Conservation (phyloP, 495 filamentous ascomycete species). For the Chaetomium fimeti region DNA sequence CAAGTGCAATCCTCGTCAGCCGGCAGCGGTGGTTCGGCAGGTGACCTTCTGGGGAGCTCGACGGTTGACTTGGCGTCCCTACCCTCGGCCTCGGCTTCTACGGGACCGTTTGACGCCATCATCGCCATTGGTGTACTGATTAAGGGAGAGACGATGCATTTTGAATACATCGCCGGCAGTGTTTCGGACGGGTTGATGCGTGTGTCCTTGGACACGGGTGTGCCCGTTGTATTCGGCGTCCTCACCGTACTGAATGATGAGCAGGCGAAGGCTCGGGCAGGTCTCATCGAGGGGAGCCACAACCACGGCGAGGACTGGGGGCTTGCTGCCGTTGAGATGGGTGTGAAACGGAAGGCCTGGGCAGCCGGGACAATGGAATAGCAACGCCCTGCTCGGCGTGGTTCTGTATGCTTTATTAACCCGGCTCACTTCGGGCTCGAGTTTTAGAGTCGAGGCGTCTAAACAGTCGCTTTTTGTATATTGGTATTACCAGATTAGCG, state of each 20-base stretch:
- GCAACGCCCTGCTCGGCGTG: not conserved
- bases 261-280: constrained; percentile 84
- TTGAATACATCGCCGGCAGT: constrained; percentile 94
- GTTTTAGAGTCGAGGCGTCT: not conserved
- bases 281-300: constrained; percentile 62
- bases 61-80: constrained; percentile 58
- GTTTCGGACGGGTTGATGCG: constrained; percentile 91
- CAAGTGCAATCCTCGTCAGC: constrained; percentile 74
- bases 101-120: constrained; percentile 80
- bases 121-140: constrained; percentile 95
- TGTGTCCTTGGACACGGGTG: constrained; percentile 80
- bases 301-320: constrained; percentile 93
- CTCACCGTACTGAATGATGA: constrained; percentile 86
- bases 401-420: not conserved
- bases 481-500: constrained; percentile 42
- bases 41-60: constrained; percentile 72
- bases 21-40: constrained; percentile 63
- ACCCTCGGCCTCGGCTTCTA: constrained; percentile 36
- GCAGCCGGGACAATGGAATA: constrained; percentile 59
- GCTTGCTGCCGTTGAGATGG: constrained; percentile 70
- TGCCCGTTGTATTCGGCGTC: constrained; percentile 90
- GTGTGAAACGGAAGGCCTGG: constrained; percentile 67
- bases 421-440: not conserved
- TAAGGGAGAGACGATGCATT: constrained; percentile 98
- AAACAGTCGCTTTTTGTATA: constrained; percentile 12